Base-by-base conservation (phyloP, 148 eudicot species). In the Rhododendron ovatum region DNA sequence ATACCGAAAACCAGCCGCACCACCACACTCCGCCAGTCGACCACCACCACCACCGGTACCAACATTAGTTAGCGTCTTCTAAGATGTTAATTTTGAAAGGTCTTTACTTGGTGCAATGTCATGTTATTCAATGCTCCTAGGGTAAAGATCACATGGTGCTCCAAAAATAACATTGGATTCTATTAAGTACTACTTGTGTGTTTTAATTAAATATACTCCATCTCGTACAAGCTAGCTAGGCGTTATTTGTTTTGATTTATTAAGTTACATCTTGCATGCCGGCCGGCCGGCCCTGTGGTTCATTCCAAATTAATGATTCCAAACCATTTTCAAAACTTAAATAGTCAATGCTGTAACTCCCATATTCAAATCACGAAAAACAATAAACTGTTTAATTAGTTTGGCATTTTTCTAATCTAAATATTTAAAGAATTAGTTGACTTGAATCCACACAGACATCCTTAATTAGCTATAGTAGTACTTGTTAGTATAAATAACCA, bases 401-500 rank as follows among this genome's bases (percentile, higher is more conserved):
- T 81, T 81, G 71, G 41, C 81, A 26, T 86, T 71, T 86, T 55
- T 41, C 45, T 41, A 41, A 41, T 28, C 53, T 63, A 65, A 43
- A 65, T 65, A 51, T 78, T 61, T 73, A 51, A 67, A 85, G 57
- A 79, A 53, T 55, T 14, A 10, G 14, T 28, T 18, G 41, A 82
- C 53, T 51, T 74, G 81, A 85, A 78, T 35, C 85, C 90, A 69
- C 87, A 82, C 59, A 59, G 65, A 59, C 65, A 59, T 86, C 41
- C 75, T 26, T 39, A 39, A 50, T 18, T 37, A 50, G 74, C 43
- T 51, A 77, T 84, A 30, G 30, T 30, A 30, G 30, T 85, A 79
- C 45, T 6, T 41, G 6, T 41, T 41, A 41, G 7, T 88, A 88
- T 91, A 91, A 87, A 89, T 86, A 90, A 63, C 83, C 88, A 86